Base-by-base conservation (phyloP, 257 asterid species). In the Paulownia fortunei region DNA sequence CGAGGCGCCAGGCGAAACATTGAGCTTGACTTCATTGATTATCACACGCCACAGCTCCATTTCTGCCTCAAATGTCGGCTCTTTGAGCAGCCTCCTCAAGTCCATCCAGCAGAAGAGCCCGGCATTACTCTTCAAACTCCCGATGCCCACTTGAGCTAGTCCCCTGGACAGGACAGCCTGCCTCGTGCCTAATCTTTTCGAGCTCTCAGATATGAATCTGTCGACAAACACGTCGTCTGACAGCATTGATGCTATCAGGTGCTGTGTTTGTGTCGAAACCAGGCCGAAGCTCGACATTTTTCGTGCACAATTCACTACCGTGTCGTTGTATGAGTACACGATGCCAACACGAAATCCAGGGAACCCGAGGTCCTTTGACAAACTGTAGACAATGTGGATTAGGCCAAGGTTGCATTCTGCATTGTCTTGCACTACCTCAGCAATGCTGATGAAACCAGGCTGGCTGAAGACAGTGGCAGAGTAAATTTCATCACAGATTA, bases 221-320 rank as follows among this genome's bases (percentile, higher is more conserved):
- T 86, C 92, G 3, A 88, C 83, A 19, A 94, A 94, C 0, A 2
- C 63, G 0, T 89, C 90, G 58, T 94, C 98, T 0, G 93, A 90
- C 12, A 94, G 71, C 93, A 92, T 88, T 0, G 91, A 69, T 12
- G 94, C 96, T 2, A 94, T 66, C 67, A 87, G 24, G 69, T 81
- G 93, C 73, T 94, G 98, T 3, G 97, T 90, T 64, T 94, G 98
- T 0, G 98, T 92, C 1, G 98, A 94, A 11, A 94, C 92, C 0
- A 92, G 76, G 3, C 98, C 96, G 52, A 94, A 94, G 59, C 97
- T 91, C 3, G 98, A 94, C 98, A 93, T 93, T 18, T 91, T 93
- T 3, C 98, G 69, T 0, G 97, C 97, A 52, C 88, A 82, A 59
- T 71, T 79, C 3, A 84, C 82, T 0, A 94, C 97, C 0, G 73